Base-by-base conservation (phyloP, 179 eudicot genomes). In the Beta lomatogona region DNA sequence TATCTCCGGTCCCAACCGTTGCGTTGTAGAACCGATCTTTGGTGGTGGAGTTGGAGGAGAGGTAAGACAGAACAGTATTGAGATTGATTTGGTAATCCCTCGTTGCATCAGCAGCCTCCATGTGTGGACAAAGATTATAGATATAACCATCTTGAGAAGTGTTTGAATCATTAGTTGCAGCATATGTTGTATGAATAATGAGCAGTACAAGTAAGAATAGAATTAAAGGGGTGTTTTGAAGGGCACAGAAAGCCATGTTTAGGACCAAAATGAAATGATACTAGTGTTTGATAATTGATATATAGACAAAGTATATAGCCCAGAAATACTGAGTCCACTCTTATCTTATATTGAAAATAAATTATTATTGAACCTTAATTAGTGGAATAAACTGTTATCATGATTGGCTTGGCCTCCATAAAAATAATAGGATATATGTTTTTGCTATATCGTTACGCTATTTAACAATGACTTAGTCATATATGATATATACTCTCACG, bases 61-160 rank as follows among this genome's bases (percentile, higher is more conserved):
- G 55, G 41, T 11, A 58, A 12, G 87, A 66, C 13, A 84, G 59
- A 16, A 76, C 46, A 31, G 71, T 58, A 14, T 81, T 68, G 59
- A 84, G 21, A 74, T 84, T 84, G 41, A 45, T 68, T 50, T 84
- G 82, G 67, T 81, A 84, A 22, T 10, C n/a, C 46, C 87, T 85
- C 3, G 52, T 79, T 4, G 84, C 58, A 77, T 58, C 36, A 46
- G 77, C 77, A 6, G 79, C 81, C 9, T 65, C 63, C 52, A 81
- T 73, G 59, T 67, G 74, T 2, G 87, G 87, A 50, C 87, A 85
- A 28, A 85, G 82, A 48, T 82, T 69, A 69, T 85, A 85, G 16
- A 85, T 80, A 75, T 85, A 85, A 31, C 19, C 65, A 5, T 36
- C 41, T 36, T 48, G 25, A 0, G 81, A 36, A 8, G 53, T 60